Base-by-base conservation (phyloP, 2,329 filamentous ascomycete species). In the Penicillium occitanis region DNA sequence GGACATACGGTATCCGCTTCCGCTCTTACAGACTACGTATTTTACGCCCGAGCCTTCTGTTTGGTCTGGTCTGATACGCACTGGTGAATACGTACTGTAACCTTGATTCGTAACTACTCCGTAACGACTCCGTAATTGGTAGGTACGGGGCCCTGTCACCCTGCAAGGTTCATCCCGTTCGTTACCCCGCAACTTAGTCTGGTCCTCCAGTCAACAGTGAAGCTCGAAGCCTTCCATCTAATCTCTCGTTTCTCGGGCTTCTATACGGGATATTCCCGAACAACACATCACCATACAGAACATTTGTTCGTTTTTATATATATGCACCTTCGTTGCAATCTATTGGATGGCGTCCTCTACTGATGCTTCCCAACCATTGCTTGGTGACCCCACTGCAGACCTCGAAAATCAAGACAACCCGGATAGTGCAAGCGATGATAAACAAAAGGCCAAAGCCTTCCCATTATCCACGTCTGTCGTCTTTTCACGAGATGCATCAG, bases 331-430 rank as follows among this genome's bases (percentile, higher is more conserved):
- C 11, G 2, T 19, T 53, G 14, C 35, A 25, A 44, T 10, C 5
- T 19, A 30, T 51, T 58, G 22, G 44, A 66, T 66, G 65, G 65
- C 60, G 33, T 63, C 65, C 62, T 58, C 62, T 40, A 30, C 28
- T 50, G 60, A 66, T 58, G 42, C 65, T 19, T 63, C 60, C 10
- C 65, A 66, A 35, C 65, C 65, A 25, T 59, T 66, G 11, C 61
- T 66, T 25, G 51, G 65, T 37, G 53, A 63, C 19, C 44, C 61
- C 30, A 25, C 35, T 6, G 25, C 37, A 55, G 61, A 66, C 22
- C 17, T 62, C 17, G 51, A 66, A 40, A 46, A 53, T 10, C 65
- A 62, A 30, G 33, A 48, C 25, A 42, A 40, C 14, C 58, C 53
- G 35, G 35, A 66, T 14, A 55, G 25, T 35, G 25, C 25, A 25